Percentiles rank a stretch among this genome's conserved stretches.
These are phyloP conservation scores for Pythium plurisporium DNA, from an alignment of 352 stramenopile genomes.

Conservation along the genomic window DNA sequence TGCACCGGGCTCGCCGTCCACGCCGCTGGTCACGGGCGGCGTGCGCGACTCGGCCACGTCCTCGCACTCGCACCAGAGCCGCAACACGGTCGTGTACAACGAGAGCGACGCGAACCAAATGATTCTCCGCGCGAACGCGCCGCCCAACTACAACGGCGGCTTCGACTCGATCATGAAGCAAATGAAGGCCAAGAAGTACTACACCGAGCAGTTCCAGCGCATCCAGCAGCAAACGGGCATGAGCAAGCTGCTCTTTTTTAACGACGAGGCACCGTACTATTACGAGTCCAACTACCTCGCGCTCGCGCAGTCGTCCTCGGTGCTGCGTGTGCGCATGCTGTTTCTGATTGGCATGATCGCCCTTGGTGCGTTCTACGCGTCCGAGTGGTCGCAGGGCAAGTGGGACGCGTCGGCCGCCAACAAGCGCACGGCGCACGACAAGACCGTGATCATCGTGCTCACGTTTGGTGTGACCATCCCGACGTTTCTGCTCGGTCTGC, in stretches of 20 bases:
- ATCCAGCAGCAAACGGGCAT: slow-evolving; percentile 79
- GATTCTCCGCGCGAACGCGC: slow-evolving; percentile 61
- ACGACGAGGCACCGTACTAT: slow-evolving; percentile 41
- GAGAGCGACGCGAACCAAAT: slow-evolving; percentile 60
- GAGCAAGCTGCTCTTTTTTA: slow-evolving; percentile 57
- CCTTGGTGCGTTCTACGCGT: slow-evolving; percentile 51
- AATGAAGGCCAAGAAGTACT: slow-evolving; percentile 76
- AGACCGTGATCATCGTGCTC: slow-evolving; percentile 41
- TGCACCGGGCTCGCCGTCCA: slow-evolving; percentile 24
- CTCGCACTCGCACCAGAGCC: slow-evolving; percentile 4
- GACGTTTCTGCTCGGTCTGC: slow-evolving; percentile 44
- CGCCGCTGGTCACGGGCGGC: slow-evolving; percentile 11
- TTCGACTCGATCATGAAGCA: slow-evolving; percentile 77
- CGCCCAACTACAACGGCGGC: slow-evolving; percentile 55
- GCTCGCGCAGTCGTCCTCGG: slow-evolving; percentile 42
- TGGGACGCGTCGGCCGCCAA: slow-evolving; percentile 30
- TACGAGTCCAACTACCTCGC: slow-evolving; percentile 67
- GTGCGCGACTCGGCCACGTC: slow-evolving; percentile 12
- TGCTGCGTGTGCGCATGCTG: slow-evolving; percentile 54
- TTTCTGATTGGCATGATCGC: slow-evolving; percentile 55
- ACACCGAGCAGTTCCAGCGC: slow-evolving; percentile 71
- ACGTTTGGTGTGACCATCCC: slow-evolving; percentile 65
- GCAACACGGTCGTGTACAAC: slow-evolving; percentile 31
- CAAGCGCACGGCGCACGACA: slow-evolving; percentile 35
- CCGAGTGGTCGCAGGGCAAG: slow-evolving; percentile 40